Conservation (phyloP, 495 filamentous ascomycete species). For the Talaromyces thailandensis region DNA sequence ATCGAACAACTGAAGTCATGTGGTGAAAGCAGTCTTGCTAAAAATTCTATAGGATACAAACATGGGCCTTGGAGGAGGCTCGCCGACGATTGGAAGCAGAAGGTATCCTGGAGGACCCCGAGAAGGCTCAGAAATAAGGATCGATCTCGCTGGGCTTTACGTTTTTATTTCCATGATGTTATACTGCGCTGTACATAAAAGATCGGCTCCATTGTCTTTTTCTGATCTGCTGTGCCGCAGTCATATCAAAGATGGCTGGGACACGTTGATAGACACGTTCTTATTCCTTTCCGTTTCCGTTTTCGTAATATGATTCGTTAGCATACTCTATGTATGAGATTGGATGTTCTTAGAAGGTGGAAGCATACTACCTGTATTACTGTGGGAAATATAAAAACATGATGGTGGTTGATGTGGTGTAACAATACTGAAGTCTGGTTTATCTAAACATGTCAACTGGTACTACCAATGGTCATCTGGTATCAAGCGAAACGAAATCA, state of each 20-base stretch:
- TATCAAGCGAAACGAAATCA: too few species aligned
- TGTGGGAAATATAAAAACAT: neutral
- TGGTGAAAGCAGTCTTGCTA: neutral
- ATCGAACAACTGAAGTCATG: neutral
- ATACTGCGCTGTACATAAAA: conserved; percentile 40
- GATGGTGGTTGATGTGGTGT: neutral
- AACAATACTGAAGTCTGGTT: neutral
- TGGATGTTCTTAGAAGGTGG: neutral
- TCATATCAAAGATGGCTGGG: conserved; percentile 9
- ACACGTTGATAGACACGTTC: conserved; percentile 32
- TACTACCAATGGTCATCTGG: neutral
- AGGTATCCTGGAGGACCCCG: conserved; percentile 79
- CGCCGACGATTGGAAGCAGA: conserved; percentile 87
- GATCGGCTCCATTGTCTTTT: conserved; percentile 18
- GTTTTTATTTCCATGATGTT: conserved; percentile 17
- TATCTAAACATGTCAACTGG: neutral
- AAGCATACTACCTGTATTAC: neutral
- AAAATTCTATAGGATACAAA: conserved; percentile 70
- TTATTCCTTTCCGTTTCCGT: conserved; percentile 17
- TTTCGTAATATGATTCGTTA: conserved; percentile 5
- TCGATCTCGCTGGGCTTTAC: conserved; percentile 5
- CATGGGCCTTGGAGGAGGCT: conserved; percentile 96
- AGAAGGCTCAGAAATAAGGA: conserved; percentile 33
- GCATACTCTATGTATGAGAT: neutral
- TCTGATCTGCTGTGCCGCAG: conserved; percentile 19